Evolutionary conservation across 495 filamentous ascomycete species (phyloP), one percentile per base, ranked within the genome.

Genomic region (Aspergillus ostianus): DNA sequence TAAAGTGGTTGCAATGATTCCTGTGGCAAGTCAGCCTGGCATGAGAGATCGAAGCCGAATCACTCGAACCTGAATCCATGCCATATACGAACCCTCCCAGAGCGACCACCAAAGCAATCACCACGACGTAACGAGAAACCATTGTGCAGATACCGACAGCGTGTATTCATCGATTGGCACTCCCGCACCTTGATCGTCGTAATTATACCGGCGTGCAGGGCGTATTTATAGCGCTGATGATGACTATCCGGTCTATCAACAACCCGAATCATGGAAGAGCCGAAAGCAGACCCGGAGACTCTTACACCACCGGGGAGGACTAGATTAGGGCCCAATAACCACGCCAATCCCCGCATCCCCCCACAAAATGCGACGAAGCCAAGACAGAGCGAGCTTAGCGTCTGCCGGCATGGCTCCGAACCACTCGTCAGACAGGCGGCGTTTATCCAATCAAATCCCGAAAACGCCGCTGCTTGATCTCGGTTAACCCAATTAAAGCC

Each of bases 1-100:
- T 18, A 73, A 57, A 10, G 66, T 69, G 12, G 70, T 69, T 23
- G 64, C 66, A 51, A 73, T 67, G 51, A 72, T 72, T 13, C 70
- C 70, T 63, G 51, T 8, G 23, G 2, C 29, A 4, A 4, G 21
- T 57, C 41, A 57, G 53, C 41, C 2, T 36, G 23, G 20, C 6
- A 12, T 20, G 15, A 15, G n/a, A 3, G 30, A 41, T 10, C n/a
- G n/a, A 10, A 21, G 27, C n/a, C 23, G 8, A 44, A 15, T 19
- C 1, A 15, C 18, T 7, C 58, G 9, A n/a, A 61, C 59, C 59
- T 0, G 59, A 61, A 36, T 61, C 59, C 12, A 61, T 53, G 13
- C 59, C 59, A n/a, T 61, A 61, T 12, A 56, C 53, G 19, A 61
- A 61, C 12, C 59, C 59, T 19, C 59, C 59, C 6, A 61, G 47